Base-by-base conservation (phyloP, 176 grass and related monocot genomes). In the Oryza meyeriana region DNA sequence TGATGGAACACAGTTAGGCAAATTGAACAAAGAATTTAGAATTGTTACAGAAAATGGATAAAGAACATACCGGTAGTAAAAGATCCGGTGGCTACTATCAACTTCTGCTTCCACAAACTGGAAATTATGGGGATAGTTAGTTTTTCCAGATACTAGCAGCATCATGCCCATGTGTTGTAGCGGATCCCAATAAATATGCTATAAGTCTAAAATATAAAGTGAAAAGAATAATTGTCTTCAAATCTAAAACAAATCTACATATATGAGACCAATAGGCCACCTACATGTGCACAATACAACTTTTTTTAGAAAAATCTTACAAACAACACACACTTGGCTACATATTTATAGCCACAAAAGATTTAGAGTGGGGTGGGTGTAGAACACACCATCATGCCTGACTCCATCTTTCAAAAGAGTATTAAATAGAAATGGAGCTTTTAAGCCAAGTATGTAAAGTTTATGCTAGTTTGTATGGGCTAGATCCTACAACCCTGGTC, bases 61-160 rank as follows among this genome's bases (percentile, higher is more conserved):
- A 87, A 42, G 68, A 73, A 26, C 35, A 33, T 89, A 98, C 95
- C 85, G 69, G 65, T 93, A 94, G 75, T 65, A 91, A 91, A 98
- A 94, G 35, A 72, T 87, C 77, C 73, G 89, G 52, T 85, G 48
- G 41, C 81, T 87, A 36, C 88, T 92, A 92, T 91, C 95, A 82
- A 89, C 39, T 83, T 81, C 84, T 89, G 82, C 81, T 29, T 83
- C 63, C 80, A 78, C 31, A 85, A 84, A 69, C 95, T 98, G 86
- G 50, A 87, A 89, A 84, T 66, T 72, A 79, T 33, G 72, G 8
- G 31, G 14, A 63, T 26, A 42, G 65, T 90, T 77, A 87, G 69
- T 32, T 86, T 74, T 72, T 69, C 24, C 6, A 52, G 48, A 52
- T 22, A 20, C 48, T 52, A 52, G 48, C 18, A 52, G 18, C 48